Percentiles rank a stretch among this genome's conserved stretches.
Evolutionary conservation across 257 asterid species (phyloP).

Genomic region (Penstemon eatonii): DNA sequence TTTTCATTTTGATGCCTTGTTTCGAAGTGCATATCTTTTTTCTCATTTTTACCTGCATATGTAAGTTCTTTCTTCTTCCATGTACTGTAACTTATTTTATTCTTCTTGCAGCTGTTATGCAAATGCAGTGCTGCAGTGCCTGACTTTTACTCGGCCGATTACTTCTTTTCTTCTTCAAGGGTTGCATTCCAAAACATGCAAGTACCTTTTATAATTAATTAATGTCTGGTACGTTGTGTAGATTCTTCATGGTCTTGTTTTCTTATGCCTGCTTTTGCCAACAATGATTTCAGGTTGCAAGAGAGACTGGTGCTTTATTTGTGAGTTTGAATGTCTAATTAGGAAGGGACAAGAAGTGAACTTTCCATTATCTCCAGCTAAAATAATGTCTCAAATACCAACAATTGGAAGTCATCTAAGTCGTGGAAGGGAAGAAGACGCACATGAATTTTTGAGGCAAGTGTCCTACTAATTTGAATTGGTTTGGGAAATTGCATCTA

Average conservation of each 20-base stretch:
- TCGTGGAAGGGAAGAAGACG: constrained; percentile 62
- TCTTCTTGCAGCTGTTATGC: constrained; percentile 63
- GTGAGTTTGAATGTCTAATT: constrained; percentile 55
- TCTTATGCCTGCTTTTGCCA: constrained; percentile 13
- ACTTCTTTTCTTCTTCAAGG: constrained; percentile 57
- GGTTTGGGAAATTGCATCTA: constrained; percentile 1
- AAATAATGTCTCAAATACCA: constrained; percentile 57
- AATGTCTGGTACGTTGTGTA: constrained; percentile 7
- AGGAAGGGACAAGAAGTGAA: constrained; percentile 42
- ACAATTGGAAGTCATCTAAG: constrained; percentile 45
- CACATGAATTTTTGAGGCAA: constrained; percentile 67
- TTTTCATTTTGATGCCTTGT: neutral
- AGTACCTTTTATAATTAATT: constrained; percentile 34
- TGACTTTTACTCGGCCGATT: constrained; percentile 58
- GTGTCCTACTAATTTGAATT: constrained; percentile 27
- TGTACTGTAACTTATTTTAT: constrained; percentile 17
- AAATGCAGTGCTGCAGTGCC: constrained; percentile 69
- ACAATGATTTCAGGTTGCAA: constrained; percentile 43
- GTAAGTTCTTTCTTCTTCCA: constrained; percentile 15
- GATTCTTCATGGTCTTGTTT: constrained; percentile 8
- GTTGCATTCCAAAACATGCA: constrained; percentile 58
- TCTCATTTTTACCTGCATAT: neutral
- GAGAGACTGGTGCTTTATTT: constrained; percentile 53
- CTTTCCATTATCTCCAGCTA: constrained; percentile 51
- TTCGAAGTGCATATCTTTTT: constrained; percentile 2